Evolutionary conservation across 2,329 filamentous ascomycete species (phyloP), one percentile per base, ranked within the genome.

Genomic region (Myriosclerotinia duriaeana): DNA sequence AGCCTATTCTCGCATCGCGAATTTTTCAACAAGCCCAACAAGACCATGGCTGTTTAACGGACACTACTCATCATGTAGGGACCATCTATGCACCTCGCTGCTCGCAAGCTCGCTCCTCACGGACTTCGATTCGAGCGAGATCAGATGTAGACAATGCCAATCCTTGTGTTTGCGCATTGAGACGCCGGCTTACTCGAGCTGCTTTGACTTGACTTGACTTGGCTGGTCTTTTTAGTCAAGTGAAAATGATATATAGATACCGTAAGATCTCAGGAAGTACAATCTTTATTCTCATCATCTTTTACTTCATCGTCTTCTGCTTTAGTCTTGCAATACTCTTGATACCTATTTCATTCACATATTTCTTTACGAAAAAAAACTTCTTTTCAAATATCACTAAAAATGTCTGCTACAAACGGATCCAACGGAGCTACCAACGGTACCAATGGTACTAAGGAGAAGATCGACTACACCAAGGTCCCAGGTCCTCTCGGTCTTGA

Each of bases 401-500:
- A 68, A 63, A 69, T 69, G 68, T 20, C 58, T 61, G 60, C 64
- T 59, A 60, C 69, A 36, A 65, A 64, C 44, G 67, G 59, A 61
- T 38, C 52, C 22, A 52, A 53, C 52, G 60, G 63, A 61, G 64
- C 62, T 52, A 60, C 69, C 44, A 61, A 62, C 53, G 66, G 55
- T 52, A 34, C 40, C 20, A 53, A 56, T 66, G 60, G 60, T 26
- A 55, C 22, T 9, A 44, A 44, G 52, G 52, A 63, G 46, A 63
- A 34, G 46, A 17, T 59, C 58, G 53, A 53, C 52, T 53, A 38
- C 58, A 53, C 66, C 40, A 66, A 66, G 36, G 52, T 72, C 38
- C 46, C 36, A 30, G 70, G 70, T 48, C 71, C 72, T 66, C 68
- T 73, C 30, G 72, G 72, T 20, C 56, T 73, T 22, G 71, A 66